Conservation (phyloP, 2,329 filamentous ascomycete genomes). For the Teratosphaeria pseudoeucalypti region DNA sequence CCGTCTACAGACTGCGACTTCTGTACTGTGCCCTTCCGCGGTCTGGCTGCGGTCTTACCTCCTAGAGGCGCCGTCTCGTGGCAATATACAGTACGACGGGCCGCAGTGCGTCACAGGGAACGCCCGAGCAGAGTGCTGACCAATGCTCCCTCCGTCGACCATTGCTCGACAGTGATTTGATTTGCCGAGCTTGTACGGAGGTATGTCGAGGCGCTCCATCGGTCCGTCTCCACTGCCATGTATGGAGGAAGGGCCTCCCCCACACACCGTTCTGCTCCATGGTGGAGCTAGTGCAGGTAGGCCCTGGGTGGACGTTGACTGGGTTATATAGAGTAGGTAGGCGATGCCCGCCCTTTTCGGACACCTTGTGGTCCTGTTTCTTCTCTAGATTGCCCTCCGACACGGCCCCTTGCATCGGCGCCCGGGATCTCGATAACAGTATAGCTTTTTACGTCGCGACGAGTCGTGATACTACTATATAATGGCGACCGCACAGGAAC, state of each 20-base stretch:
- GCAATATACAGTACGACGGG: not conserved
- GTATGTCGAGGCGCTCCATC: constrained; percentile 1
- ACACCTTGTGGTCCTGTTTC: not conserved
- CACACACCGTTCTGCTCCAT: constrained; percentile 2
- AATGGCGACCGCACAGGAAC: constrained; percentile 34
- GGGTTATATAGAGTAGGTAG: not conserved
- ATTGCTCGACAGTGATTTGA: not conserved
- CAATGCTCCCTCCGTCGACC: constrained; percentile 2
- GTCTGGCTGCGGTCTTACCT: too few relatives aligned
- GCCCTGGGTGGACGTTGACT: not conserved
- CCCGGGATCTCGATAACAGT: not conserved
- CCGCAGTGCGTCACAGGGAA: not conserved
- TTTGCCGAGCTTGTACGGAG: constrained; percentile 1
- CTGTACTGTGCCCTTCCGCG: not conserved
- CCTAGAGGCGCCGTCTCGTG: not conserved
- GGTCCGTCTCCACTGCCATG: constrained; percentile 2
- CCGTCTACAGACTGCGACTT: not conserved
- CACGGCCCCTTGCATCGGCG: not conserved
- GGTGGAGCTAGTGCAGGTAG: not conserved
- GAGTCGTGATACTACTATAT: not conserved
- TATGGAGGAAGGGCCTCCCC: not conserved
- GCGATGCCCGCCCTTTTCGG: not conserved
- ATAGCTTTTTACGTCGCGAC: not conserved
- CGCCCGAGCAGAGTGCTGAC: not conserved
- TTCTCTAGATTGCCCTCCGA: not conserved